Evolutionary conservation across 2,329 filamentous ascomycete genomes (phyloP).

Genomic region (Colletotrichum higginsianum): DNA sequence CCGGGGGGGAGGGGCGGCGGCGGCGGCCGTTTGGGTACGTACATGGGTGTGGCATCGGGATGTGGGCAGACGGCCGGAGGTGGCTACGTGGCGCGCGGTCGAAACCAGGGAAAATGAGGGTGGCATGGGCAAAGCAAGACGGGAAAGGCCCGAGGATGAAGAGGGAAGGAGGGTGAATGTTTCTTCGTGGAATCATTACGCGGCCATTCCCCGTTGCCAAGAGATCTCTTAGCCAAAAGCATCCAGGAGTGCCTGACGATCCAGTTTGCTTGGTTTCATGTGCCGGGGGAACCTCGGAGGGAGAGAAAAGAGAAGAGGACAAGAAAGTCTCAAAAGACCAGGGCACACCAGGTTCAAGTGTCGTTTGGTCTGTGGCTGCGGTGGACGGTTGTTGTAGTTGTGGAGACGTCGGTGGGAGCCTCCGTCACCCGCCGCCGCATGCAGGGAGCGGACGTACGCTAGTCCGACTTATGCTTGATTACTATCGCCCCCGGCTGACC

Average conservation of each 20-base stretch:
- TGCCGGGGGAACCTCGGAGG: slow-evolving; percentile 9
- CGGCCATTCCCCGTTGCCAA: slow-evolving; percentile 25
- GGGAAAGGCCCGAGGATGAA: slow-evolving; percentile 5
- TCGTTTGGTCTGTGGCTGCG: not conserved
- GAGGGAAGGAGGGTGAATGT: not conserved
- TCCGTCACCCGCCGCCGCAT: slow-evolving; percentile 2
- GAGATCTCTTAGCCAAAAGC: slow-evolving; percentile 15
- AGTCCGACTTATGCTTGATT: slow-evolving; percentile 31
- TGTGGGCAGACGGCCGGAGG: slow-evolving; percentile 21
- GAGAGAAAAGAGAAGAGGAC: not conserved
- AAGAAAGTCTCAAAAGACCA: no score
- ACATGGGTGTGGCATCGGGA: slow-evolving; percentile 25
- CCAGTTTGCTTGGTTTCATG: slow-evolving; percentile 30
- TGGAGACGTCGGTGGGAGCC: slow-evolving; percentile 23
- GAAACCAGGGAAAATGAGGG: slow-evolving; percentile 15
- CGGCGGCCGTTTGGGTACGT: slow-evolving; percentile 2
- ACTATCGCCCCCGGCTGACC: slow-evolving; percentile 10
- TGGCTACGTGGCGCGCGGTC: slow-evolving; percentile 38
- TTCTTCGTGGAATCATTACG: slow-evolving; percentile 10
- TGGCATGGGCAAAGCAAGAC: not conserved
- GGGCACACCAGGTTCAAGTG: no score
- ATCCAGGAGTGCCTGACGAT: slow-evolving; percentile 20
- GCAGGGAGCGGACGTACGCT: not conserved
- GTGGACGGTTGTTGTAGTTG: slow-evolving; percentile 17
- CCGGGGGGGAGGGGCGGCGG: slow-evolving; percentile 13